Percentiles rank a stretch among this genome's conserved stretches.
These are phyloP conservation scores for Picea glauca DNA, from an alignment of 75 land plant genomes.

Conservation along the genomic window DNA sequence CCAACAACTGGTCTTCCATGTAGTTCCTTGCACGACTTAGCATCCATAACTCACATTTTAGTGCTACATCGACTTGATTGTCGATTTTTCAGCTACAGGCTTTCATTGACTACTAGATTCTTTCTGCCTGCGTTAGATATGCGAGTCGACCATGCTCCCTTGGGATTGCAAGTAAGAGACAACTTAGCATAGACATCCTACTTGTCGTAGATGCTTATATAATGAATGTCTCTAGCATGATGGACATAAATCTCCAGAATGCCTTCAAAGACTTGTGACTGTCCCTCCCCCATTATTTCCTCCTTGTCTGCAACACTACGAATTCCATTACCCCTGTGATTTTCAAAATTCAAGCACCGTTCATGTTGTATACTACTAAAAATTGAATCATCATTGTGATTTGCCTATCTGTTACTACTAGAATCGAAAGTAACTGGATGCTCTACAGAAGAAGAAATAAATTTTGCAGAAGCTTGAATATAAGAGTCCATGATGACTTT, in stretches of 20 bases:
- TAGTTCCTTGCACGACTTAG: conserved; percentile 69
- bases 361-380: background rate
- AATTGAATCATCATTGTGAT: background rate
- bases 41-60: conserved; percentile 89
- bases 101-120: conserved; percentile 79
- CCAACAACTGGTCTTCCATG: conserved; percentile 75
- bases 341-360: background rate
- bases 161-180: conserved; percentile 48
- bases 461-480: background rate
- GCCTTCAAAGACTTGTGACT: conserved; percentile 27
- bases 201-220: conserved; percentile 87
- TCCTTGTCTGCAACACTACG: background rate
- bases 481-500: background rate
- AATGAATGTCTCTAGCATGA: conserved; percentile 69
- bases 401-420: background rate
- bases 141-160: conserved; percentile 40
- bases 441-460: background rate
- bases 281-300: background rate
- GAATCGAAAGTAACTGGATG: background rate
- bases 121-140: conserved; percentile 58
- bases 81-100: conserved; percentile 40
- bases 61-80: conserved; percentile 35
- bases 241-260: conserved; percentile 62
- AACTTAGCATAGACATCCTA: conserved; percentile 87
- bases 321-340: background rate